Percentiles rank a stretch among this genome's conserved stretches.
Evolutionary conservation across 192 early-diverging fungal species (phyloP).

Genomic region (Gaertneriomyces sp.): DNA sequence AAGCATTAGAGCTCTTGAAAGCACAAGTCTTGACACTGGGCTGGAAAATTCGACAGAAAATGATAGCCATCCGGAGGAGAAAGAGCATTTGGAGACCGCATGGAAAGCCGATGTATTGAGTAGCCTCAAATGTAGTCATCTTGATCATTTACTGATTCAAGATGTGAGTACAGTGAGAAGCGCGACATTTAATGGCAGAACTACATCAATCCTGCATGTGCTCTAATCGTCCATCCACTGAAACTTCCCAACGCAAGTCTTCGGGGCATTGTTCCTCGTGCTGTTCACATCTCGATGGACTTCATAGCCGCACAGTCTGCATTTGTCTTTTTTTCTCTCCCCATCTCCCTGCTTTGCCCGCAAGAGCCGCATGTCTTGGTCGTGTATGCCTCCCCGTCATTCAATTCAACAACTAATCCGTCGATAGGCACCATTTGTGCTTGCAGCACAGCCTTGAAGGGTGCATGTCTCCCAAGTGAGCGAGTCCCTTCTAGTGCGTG

Average conservation of each 20-base stretch:
- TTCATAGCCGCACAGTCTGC: neutral
- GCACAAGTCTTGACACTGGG: too few relatives aligned
- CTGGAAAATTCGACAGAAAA: too few relatives aligned
- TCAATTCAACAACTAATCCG: neutral
- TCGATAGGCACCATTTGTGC: slow-evolving; percentile 1
- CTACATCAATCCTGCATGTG: neutral
- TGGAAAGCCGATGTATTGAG: neutral
- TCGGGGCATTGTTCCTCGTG: slow-evolving; percentile 2
- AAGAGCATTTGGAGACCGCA: too few relatives aligned
- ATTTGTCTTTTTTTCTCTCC: neutral
- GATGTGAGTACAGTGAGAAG: neutral
- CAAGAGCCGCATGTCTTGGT: slow-evolving; percentile 9
- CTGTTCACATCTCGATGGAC: slow-evolving; percentile 9
- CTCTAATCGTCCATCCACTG: neutral
- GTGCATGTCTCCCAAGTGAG: slow-evolving; percentile 5
- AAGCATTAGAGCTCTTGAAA: too few relatives aligned
- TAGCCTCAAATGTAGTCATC: neutral
- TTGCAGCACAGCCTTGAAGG: slow-evolving; percentile 2
- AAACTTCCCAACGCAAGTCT: slow-evolving; percentile 5
- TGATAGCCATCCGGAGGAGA: too few relatives aligned
- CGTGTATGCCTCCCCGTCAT: slow-evolving; percentile 7
- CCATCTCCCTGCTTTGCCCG: neutral
- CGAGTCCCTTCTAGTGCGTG: neutral
- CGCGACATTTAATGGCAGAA: neutral
- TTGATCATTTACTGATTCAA: neutral